phyloP scores from a whole-genome alignment of 2,329 filamentous ascomycete species.

The Colletotrichum liriopes region DNA sequence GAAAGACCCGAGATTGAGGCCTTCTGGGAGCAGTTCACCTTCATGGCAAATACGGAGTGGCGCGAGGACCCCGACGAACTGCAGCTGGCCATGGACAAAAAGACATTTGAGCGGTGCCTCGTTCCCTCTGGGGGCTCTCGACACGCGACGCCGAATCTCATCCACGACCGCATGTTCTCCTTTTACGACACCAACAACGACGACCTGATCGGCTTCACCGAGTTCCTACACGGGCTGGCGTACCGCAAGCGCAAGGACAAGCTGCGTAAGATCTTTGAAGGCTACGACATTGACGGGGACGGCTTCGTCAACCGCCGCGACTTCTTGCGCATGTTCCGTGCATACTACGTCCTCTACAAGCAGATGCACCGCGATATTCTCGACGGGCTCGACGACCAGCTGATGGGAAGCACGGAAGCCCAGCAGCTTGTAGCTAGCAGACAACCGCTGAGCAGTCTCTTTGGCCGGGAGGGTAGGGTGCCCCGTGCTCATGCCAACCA shows the following conservation, averaged over 20 bases:
- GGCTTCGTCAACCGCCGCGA: constrained; percentile 89
- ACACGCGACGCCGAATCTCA: constrained; percentile 85
- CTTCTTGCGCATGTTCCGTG: constrained; percentile 91
- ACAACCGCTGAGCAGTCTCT: constrained; percentile 82
- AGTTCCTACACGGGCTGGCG: constrained; percentile 89
- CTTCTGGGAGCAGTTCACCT: constrained; percentile 97
- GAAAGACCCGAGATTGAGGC: constrained; percentile 92
- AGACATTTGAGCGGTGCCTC: constrained; percentile 92
- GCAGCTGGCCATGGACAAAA: constrained; percentile 88
- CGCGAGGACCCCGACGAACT: constrained; percentile 84
- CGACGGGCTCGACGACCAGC: constrained; percentile 83
- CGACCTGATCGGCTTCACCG: constrained; percentile 90
- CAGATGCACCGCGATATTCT: constrained; percentile 90
- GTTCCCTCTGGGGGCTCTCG: constrained; percentile 87
- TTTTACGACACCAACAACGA: constrained; percentile 96
- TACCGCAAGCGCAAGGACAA: constrained; percentile 79
- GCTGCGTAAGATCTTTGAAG: constrained; percentile 83
- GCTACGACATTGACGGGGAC: constrained; percentile 92
- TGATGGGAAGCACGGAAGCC: constrained; percentile 81
- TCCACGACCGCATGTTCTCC: constrained; percentile 96
- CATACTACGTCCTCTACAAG: constrained; percentile 92
- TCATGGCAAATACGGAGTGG: constrained; percentile 91
- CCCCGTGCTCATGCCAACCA: constrained; percentile 74
- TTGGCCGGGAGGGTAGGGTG: constrained; percentile 80
- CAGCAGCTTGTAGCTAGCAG: constrained; percentile 82